Evolutionary conservation across 371 early-diverging fungal genomes (phyloP).

Genomic region (Sporodiniella umbellata): DNA sequence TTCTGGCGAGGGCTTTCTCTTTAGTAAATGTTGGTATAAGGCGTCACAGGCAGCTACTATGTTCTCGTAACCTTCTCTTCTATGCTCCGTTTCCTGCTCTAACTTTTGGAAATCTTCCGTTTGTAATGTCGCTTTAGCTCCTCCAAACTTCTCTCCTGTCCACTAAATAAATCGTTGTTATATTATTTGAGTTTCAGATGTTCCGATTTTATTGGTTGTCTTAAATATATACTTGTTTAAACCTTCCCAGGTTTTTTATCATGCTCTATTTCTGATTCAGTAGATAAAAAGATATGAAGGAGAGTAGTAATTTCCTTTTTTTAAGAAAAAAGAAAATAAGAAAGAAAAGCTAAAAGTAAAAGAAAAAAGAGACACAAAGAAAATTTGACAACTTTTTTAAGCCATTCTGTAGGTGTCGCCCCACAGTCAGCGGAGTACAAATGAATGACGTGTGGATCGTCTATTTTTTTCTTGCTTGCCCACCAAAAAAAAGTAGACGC

Average conservation of each 20-base stretch:
- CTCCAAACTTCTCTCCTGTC: conserved; percentile 49
- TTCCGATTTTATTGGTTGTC: neutral
- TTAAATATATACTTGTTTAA: conserved; percentile 54
- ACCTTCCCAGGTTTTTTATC: conserved; percentile 70
- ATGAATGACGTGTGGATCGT: no score
- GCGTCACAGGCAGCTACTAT: conserved; percentile 28
- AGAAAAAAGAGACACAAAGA: neutral
- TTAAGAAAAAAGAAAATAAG: neutral
- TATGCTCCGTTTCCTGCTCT: conserved; percentile 31
- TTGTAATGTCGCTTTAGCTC: conserved; percentile 40
- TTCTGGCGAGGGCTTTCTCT: conserved; percentile 55
- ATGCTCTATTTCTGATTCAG: conserved; percentile 20
- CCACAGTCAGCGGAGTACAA: no score
- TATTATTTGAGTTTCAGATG: neutral
- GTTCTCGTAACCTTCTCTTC: conserved; percentile 35
- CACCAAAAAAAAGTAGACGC: no score
- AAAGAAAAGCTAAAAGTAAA: neutral
- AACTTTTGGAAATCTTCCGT: conserved; percentile 46
- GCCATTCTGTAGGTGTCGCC: no score
- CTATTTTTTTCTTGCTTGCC: no score
- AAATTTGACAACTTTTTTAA: neutral
- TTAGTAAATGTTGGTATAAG: conserved; percentile 32
- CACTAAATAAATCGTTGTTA: conserved; percentile 40
- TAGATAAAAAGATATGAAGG: neutral
- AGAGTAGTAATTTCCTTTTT: neutral